Evolutionary conservation across 78 protist species (phyloP), one percentile per base, ranked within the genome.

Genomic region (Trichosphaerium sp.): DNA sequence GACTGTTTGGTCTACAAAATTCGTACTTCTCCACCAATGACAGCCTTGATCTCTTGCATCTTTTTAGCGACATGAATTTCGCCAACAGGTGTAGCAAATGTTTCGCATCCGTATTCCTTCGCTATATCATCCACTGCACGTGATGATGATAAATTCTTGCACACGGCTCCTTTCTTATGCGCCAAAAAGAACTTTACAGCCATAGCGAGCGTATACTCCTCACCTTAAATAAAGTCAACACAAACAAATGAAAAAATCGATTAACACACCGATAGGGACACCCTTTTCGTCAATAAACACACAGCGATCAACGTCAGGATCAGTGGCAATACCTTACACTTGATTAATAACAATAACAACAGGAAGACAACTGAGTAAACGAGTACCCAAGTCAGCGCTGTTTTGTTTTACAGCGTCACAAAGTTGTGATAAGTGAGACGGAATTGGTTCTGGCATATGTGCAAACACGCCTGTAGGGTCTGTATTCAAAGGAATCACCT

Each of bases 281-380:
- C 87, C 87, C n/a, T 56, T 23, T 12, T 81, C 87, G 25, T 68
- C 87, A 15, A 81, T 81, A 26, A 81, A 43, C 10, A 81, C 87
- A 28, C 87, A 81, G 44, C 87, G 68, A 48, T 81, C 87, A 6
- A 81, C 87, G 48, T 81, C 87, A 0, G 87, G 87, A 21, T 81
- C 87, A 0, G 74, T 81, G 0, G 87, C 87, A n/a, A 81, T 74
- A 21, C 87, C n/a, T n/a, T n/a, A n/a, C n/a, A n/a, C n/a, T n/a
- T n/a, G n/a, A n/a, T n/a, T n/a, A n/a, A n/a, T n/a, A n/a, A n/a
- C n/a, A n/a, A n/a, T n/a, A n/a, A n/a, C n/a, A n/a, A n/a, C n/a
- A n/a, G n/a, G n/a, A n/a, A n/a, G n/a, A n/a, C n/a, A n/a, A n/a
- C n/a, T n/a, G n/a, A n/a, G n/a, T n/a, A n/a, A n/a, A n/a, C n/a